These are phyloP conservation scores for Endotrypanum monterogeii DNA, from an alignment of 208 protist genomes.

Conservation along the genomic window DNA sequence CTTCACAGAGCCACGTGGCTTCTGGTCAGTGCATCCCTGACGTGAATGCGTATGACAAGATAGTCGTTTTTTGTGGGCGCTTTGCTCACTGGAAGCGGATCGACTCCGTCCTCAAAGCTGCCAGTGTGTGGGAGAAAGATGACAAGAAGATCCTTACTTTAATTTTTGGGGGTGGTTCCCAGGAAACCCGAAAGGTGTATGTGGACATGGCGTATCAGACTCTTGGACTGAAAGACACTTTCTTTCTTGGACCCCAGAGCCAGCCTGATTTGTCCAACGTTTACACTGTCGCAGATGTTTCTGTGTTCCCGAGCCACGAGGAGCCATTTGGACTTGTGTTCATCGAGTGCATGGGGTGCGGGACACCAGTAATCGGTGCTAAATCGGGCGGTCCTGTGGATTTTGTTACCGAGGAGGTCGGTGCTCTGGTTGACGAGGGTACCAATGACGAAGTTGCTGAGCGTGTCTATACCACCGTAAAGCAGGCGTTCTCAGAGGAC, in stretches of 20 bases:
- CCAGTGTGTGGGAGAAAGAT: conserved; percentile 61
- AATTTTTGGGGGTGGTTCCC: conserved; percentile 59
- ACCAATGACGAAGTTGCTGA: conserved; percentile 54
- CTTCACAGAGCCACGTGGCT: conserved; percentile 31
- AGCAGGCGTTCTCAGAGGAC: conserved; percentile 58
- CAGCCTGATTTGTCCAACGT: conserved; percentile 63
- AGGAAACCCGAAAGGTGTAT: conserved; percentile 53
- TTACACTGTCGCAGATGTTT: conserved; percentile 61
- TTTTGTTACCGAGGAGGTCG: conserved; percentile 70
- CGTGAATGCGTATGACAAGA: conserved; percentile 56
- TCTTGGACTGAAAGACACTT: conserved; percentile 61
- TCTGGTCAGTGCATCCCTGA: conserved; percentile 43
- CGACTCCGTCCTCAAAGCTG: conserved; percentile 62
- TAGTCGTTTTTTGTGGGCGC: conserved; percentile 75
- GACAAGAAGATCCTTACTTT: conserved; percentile 54
- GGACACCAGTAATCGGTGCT: conserved; percentile 75
- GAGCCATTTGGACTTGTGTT: conserved; percentile 83
- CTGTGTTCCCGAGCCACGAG: conserved; percentile 77
- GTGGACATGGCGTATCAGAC: conserved; percentile 70
- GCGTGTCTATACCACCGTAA: conserved; percentile 50
- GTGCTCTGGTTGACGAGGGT: conserved; percentile 68
- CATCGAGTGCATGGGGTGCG: conserved; percentile 84
- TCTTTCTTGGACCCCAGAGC: conserved; percentile 70
- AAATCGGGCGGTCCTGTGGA: conserved; percentile 81
- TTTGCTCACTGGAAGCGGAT: conserved; percentile 83